These are phyloP conservation scores for Cymbopogon citratus DNA, from an alignment of 176 grass and related monocot species.

Conservation along the genomic window DNA sequence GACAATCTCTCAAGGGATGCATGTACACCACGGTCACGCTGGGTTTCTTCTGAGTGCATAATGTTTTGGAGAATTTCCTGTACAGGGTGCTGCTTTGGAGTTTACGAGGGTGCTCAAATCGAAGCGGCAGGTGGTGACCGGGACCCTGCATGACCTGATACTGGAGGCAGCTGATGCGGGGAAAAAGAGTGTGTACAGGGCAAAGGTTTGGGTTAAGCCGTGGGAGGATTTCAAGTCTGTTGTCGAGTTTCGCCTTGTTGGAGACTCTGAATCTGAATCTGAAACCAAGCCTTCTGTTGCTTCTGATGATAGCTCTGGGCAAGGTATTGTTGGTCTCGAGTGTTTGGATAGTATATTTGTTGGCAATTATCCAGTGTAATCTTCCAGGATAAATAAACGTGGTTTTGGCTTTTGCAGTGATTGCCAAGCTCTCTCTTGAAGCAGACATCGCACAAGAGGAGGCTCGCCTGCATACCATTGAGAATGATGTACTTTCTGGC, in stretches of 20 bases:
- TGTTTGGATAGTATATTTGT: neutral
- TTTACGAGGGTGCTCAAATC: slow-evolving; percentile 64
- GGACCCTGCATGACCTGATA: slow-evolving; percentile 62
- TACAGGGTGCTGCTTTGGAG: slow-evolving; percentile 67
- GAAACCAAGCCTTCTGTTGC: slow-evolving; percentile 5
- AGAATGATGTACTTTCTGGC: slow-evolving; percentile 17
- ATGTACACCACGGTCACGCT: neutral
- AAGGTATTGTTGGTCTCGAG: slow-evolving; percentile 37
- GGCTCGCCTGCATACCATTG: slow-evolving; percentile 18
- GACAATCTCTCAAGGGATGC: neutral
- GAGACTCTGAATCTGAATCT: slow-evolving; percentile 23
- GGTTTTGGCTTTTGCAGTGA: slow-evolving; percentile 21
- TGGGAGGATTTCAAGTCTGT: slow-evolving; percentile 86
- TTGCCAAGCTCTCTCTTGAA: slow-evolving; percentile 8
- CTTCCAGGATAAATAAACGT: neutral
- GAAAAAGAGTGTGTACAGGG: slow-evolving; percentile 74
- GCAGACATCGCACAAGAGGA: slow-evolving; percentile 5
- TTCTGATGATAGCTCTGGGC: slow-evolving; percentile 31
- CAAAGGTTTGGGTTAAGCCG: slow-evolving; percentile 95
- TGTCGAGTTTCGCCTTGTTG: slow-evolving; percentile 55
- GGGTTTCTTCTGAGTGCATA: slow-evolving; percentile 3
- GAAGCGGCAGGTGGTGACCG: slow-evolving; percentile 75
- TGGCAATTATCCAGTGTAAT: neutral
- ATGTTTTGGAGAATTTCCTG: slow-evolving; percentile 3
- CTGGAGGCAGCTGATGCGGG: slow-evolving; percentile 75